Conservation (phyloP, 179 eudicot genomes). For the Camellia oleifera region DNA sequence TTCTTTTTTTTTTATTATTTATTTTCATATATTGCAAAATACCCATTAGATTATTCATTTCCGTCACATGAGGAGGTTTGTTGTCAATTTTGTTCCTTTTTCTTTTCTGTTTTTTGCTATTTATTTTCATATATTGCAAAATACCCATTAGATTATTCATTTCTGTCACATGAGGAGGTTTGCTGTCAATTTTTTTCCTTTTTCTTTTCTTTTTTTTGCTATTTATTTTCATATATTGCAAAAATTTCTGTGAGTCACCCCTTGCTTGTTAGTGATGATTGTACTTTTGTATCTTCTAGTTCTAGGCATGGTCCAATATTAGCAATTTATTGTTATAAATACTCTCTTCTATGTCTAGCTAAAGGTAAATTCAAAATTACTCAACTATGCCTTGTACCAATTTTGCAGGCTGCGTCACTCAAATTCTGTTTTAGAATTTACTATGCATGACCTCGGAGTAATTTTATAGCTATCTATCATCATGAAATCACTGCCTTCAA, state of each 20-base stretch:
- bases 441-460: background rate
- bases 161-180: too few species aligned
- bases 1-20: background rate
- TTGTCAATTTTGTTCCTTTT: too few species aligned
- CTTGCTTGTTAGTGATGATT: background rate
- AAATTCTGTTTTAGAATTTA: background rate
- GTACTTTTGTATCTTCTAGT: background rate
- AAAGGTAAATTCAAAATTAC: background rate
- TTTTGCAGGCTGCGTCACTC: background rate
- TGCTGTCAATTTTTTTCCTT: too few species aligned
- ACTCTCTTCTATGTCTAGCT: background rate
- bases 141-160: too few species aligned
- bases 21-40: slow-evolving; percentile 1
- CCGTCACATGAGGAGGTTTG: too few species aligned
- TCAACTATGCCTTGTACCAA: background rate
- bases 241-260: background rate
- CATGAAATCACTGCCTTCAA: background rate
- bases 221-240: too few species aligned
- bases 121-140: slow-evolving; percentile 5
- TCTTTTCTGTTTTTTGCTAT: background rate
- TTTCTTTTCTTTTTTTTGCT: too few species aligned
- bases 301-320: background rate
- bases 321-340: background rate
- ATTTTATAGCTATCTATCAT: too few species aligned
- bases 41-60: too few species aligned